A percentile compares a stretch with the other conserved stretches of the same genome.
Evolutionary conservation across 345 rosid species (phyloP).

Genomic region (Corchorus capsularis): DNA sequence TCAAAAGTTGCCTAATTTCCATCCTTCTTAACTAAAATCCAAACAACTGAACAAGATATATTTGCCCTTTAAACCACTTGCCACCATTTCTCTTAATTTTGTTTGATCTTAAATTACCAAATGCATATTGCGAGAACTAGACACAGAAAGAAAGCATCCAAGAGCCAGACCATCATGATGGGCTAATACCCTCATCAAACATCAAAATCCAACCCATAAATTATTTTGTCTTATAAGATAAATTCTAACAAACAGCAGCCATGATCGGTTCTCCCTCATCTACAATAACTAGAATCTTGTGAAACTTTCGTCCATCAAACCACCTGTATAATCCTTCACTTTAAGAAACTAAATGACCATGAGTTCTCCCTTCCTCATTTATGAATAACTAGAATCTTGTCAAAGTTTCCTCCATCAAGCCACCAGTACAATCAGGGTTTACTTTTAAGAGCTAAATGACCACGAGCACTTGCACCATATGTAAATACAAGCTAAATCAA

Average conservation of each 20-base stretch:
- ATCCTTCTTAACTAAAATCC: not conserved
- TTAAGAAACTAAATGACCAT: not conserved
- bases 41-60: not conserved
- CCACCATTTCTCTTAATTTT: not conserved
- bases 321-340: not conserved
- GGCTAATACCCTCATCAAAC: not conserved
- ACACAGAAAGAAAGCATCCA: not conserved
- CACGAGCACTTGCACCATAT: not conserved
- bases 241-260: not conserved
- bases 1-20: not conserved
- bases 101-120: slow-evolving; percentile 5
- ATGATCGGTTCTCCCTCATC: not conserved
- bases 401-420: not conserved
- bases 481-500: slow-evolving; percentile 21
- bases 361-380: not conserved
- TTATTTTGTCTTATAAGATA: not conserved
- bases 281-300: not conserved
- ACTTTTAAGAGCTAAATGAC: not conserved
- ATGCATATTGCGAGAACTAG: not conserved
- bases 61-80: not conserved
- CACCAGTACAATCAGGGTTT: not conserved
- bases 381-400: not conserved
- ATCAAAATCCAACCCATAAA: not conserved
- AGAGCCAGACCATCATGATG: not conserved
- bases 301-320: not conserved